Evolutionary conservation across 768 basidiomycete species (phyloP), one percentile per base, ranked within the genome.

Genomic region (Leccinum subgranulosum): DNA sequence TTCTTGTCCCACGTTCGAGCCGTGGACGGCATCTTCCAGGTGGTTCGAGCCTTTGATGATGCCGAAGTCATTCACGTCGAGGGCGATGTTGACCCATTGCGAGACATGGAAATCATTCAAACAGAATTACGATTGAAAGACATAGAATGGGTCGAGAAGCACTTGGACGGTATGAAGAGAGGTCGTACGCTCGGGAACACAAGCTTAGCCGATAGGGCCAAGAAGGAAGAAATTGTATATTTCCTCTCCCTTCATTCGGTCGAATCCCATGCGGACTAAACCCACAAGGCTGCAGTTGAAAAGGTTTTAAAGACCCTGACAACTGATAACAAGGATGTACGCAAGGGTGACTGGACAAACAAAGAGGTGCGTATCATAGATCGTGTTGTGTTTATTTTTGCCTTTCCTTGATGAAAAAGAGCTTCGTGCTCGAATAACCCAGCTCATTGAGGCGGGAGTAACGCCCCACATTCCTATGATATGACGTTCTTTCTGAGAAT

Each of bases 51-150:
- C 6, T 99, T 99, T 71, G 97, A 98, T 68, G 97, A 99, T 67
- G 89, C 94, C n/a, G 97, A 99, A 66, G 94, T 99, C 71, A 98
- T 90, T 64, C 97, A 99, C 74, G 96, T 98, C 60, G 97, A 98
- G 76, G 97, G 97, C 46, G 97, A 98, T 65, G 94, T 99, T 56
- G 82, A 98, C 74, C 97, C 97, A 11, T 61, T 90, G 39, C 88
- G 97, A 58, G 97, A 99, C 75, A 98, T 98, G 95, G 86, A 90
- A 62, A 98, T 98, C 67, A 99, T 99, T 68, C 86, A 88, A 64
- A 96, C 85, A 8, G 97, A 99, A 74, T 79, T 99, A 19, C 81
- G 94, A 49, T 76, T 99, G 45, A 99, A 99, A 77, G 97, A 99
- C 74, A 95, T 95, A 61, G 97, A 99, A 69, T 99, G 97, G 97